A percentile compares a stretch with the other conserved stretches of the same genome.
Conservation (phyloP, 208 protist genomes). For the Polymyxa betae region DNA sequence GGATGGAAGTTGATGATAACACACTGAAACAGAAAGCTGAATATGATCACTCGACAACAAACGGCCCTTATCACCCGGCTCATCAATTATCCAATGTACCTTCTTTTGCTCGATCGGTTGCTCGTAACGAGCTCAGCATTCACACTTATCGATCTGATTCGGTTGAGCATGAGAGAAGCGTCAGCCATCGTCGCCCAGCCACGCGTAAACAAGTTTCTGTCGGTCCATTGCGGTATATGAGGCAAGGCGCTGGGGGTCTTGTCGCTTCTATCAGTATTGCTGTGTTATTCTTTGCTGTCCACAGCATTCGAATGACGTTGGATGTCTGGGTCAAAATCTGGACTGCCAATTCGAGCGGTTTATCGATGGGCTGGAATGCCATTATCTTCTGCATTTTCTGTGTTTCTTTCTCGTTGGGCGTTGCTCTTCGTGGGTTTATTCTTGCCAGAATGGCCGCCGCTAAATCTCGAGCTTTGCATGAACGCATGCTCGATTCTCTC, state of each 20-base stretch:
- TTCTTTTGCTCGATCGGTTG: neutral
- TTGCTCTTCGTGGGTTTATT: neutral
- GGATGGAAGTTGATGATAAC: constrained; percentile 31
- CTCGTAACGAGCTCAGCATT: constrained; percentile 41
- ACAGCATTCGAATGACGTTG: neutral
- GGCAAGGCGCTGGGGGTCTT: constrained; percentile 4
- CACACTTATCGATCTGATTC: neutral
- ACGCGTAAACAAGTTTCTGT: neutral
- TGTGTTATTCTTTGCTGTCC: constrained; percentile 43
- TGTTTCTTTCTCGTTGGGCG: neutral
- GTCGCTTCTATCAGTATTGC: neutral
- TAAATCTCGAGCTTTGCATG: constrained; percentile 46
- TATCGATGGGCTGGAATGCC: neutral
- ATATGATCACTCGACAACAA: constrained; percentile 27
- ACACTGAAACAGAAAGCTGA: constrained; percentile 41
- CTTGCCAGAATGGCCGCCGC: constrained; percentile 23
- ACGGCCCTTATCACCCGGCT: neutral
- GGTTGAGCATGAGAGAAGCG: neutral
- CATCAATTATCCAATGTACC: neutral
- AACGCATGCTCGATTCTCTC: constrained; percentile 20
- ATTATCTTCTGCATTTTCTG: constrained; percentile 55
- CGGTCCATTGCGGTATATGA: neutral
- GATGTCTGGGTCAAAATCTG: constrained; percentile 27
- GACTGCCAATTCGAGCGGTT: neutral
- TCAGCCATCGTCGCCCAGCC: neutral